Percentiles rank a stretch among this genome's conserved stretches.
Conservation (phyloP, 768 basidiomycete genomes). For the Candolleomyces eurysporus region DNA sequence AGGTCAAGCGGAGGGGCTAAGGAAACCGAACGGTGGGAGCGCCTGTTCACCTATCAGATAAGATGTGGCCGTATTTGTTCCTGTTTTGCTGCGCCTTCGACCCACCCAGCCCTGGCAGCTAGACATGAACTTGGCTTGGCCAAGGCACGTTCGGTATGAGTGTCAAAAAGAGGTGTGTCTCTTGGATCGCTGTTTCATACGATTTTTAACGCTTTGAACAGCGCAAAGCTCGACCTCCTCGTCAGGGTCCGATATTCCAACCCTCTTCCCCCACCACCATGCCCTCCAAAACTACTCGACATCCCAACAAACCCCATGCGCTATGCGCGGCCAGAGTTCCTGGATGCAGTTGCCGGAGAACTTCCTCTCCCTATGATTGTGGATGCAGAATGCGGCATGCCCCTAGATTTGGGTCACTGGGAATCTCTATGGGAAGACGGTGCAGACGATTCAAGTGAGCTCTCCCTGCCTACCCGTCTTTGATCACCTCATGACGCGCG, state of each 20-base stretch:
- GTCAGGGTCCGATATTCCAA: constrained; percentile 93
- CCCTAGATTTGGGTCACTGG: constrained; percentile 82
- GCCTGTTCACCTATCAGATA: not conserved
- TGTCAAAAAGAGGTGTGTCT: constrained; percentile 52
- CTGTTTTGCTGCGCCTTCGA: constrained; percentile 20
- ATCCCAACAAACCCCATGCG: constrained; percentile 89
- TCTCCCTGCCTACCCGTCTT: not conserved
- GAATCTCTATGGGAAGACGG: constrained; percentile 83
- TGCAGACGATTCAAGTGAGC: constrained; percentile 63
- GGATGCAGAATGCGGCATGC: constrained; percentile 97
- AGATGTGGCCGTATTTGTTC: constrained; percentile 12
- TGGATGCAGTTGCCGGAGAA: constrained; percentile 76
- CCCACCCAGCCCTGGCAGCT: constrained; percentile 22
- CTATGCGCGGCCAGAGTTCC: constrained; percentile 83
- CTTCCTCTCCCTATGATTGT: constrained; percentile 92
- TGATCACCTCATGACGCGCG: not conserved
- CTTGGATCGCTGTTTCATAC: not conserved
- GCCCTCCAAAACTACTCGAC: constrained; percentile 91
- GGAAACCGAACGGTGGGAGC: not conserved
- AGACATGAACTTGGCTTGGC: constrained; percentile 21
- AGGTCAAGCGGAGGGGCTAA: not conserved
- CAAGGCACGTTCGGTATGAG: constrained; percentile 35
- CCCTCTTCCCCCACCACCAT: constrained; percentile 93
- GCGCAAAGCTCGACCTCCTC: constrained; percentile 81
- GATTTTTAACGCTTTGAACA: constrained; percentile 15